phyloP scores from a whole-genome alignment of 495 filamentous ascomycete species.

The Penicillium canariense region DNA sequence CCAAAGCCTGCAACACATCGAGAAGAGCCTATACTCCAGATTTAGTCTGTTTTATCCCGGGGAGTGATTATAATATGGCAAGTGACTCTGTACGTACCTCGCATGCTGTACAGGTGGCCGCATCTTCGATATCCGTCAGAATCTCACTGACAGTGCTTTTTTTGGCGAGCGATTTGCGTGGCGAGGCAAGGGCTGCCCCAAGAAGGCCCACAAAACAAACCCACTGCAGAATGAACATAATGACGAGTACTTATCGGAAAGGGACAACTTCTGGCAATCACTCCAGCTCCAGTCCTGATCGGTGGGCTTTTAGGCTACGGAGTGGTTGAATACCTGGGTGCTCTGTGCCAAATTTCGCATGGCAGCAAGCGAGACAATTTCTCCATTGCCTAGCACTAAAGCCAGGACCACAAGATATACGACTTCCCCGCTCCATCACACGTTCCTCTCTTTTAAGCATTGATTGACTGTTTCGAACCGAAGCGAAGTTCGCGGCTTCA shows the following conservation, averaged over 20 bases:
- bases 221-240: constrained; percentile 12
- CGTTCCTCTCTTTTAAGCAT: constrained; percentile 14
- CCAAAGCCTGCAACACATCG: constrained; percentile 42
- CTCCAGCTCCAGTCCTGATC: not conserved
- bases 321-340: not conserved
- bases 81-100: constrained; percentile 31
- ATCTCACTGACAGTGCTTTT: constrained; percentile 16
- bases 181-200: constrained; percentile 12
- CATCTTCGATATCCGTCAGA: constrained; percentile 40
- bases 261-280: not conserved
- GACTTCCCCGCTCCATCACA: constrained; percentile 4
- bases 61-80: not conserved
- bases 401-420: not conserved
- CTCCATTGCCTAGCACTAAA: not conserved
- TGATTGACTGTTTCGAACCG: constrained; percentile 20
- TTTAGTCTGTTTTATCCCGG: not conserved
- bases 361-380: not conserved
- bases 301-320: not conserved
- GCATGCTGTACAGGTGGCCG: constrained; percentile 45
- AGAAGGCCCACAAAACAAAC: constrained; percentile 4
- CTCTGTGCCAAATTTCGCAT: not conserved
- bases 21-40: constrained; percentile 32
- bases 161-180: constrained; percentile 6
- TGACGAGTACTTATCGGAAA: not conserved
- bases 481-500: constrained; percentile 9